Percentiles rank a stretch among this genome's conserved stretches.
These are phyloP conservation scores for Lathyrus oleraceus DNA, from an alignment of 306 rosid genomes.

Conservation along the genomic window DNA sequence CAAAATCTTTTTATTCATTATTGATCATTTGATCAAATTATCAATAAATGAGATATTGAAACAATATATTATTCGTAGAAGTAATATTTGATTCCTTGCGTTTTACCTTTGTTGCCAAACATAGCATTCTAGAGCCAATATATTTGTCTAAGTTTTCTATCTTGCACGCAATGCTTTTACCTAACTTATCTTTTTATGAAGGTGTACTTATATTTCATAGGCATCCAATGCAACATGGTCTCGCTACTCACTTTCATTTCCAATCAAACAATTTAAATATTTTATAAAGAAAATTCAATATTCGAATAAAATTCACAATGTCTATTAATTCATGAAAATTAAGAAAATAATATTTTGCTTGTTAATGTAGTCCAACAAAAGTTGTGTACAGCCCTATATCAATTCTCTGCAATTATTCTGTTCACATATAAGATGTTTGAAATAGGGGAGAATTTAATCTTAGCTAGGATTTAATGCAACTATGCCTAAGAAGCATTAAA, in stretches of 20 bases:
- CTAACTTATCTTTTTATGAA: background rate
- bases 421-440: conserved; percentile 37
- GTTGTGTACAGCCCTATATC: conserved; percentile 22
- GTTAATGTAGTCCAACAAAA: background rate
- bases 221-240: background rate
- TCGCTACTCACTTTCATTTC: background rate
- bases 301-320: conserved; percentile 9
- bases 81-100: background rate
- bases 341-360: conserved; percentile 9
- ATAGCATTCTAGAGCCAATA: background rate
- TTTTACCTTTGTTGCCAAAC: background rate
- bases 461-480: conserved; percentile 38
- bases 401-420: conserved; percentile 23
- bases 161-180: background rate
- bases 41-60: too few relatives aligned
- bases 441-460: background rate
- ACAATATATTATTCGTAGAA: background rate
- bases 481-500: conserved; percentile 29
- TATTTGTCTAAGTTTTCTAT: background rate
- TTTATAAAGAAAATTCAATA: background rate
- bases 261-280: conserved; percentile 1
- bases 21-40: too few relatives aligned
- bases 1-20: too few relatives aligned
- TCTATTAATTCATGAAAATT: background rate
- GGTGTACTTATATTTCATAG: background rate